Conservation (phyloP, 2,329 filamentous ascomycete genomes). For the Penicillium crustosum region DNA sequence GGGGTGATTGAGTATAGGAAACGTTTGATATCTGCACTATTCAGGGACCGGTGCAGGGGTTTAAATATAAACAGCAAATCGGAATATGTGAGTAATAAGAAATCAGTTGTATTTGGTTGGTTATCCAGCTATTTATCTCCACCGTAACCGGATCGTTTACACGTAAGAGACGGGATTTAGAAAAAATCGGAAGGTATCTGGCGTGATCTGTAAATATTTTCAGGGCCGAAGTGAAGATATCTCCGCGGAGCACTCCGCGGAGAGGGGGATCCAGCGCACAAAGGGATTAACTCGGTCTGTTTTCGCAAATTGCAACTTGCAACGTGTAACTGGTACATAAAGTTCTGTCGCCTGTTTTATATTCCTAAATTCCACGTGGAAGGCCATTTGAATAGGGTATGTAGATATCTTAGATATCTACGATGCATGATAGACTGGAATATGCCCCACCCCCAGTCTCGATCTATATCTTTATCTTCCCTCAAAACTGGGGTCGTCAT, state of each 20-base stretch:
- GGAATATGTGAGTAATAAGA: not conserved
- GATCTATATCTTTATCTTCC: not conserved
- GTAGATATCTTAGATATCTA: not conserved
- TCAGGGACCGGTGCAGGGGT: not conserved
- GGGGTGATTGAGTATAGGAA: not conserved
- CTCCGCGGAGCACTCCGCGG: slow-evolving; percentile 2
- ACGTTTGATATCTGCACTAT: not conserved
- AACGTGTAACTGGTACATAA: not conserved
- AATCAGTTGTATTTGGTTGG: not conserved
- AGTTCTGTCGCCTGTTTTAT: not conserved
- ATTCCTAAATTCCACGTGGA: too few species aligned
- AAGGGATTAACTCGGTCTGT: not conserved
- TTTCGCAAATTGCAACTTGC: not conserved
- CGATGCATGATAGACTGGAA: not conserved
- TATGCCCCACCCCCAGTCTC: not conserved
- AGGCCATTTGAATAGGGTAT: not conserved
- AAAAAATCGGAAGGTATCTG: slow-evolving; percentile 1
- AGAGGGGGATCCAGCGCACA: not conserved
- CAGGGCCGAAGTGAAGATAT: not conserved
- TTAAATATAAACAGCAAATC: not conserved
- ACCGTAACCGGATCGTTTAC: not conserved
- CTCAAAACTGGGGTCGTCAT: not conserved
- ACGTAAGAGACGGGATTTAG: not conserved
- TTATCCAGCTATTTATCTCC: slow-evolving; percentile 12
- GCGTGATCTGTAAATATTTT: not conserved